Base-by-base conservation (phyloP, 2,329 filamentous ascomycete genomes). In the Endocalyx cinctus region DNA sequence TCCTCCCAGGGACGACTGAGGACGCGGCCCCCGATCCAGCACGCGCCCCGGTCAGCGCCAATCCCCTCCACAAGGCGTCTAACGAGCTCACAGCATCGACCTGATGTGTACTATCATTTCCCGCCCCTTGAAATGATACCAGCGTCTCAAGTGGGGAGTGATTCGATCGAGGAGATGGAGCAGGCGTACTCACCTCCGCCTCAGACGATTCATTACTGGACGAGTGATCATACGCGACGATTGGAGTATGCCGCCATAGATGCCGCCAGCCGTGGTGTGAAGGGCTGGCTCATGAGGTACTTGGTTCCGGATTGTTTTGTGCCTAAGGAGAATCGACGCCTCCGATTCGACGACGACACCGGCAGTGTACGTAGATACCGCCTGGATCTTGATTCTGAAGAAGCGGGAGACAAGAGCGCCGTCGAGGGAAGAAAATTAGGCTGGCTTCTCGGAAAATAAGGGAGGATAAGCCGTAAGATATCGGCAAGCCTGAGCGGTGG, bases 231-330 rank as follows among this genome's bases (percentile, higher is more conserved):
- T 33, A 81, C 77, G 0, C 67, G 78, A 4, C 66, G 76, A 10
- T 64, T 80, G 4, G 78, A 82, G 59, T 82, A 82, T 46, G 78
- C 77, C 0, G 78, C 78, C 35, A 82, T 82, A 25, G 78, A 82
- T 31, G 76, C 77, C 0, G 76, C 77, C 2, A 72, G 68, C 22
- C 65, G 67, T 2, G 78, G 78, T 5, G 63, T 82, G 18, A 70
- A 70, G 43, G 78, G 77, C 10, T 82, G 78, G 71, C 48, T 79
- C 20, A 63, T 72, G 51, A 66, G 69, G 27, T 65, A 73, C 45
- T 53, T 81, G 6, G 63, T 82, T 4, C 78, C 78, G 0, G 74
- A 78, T 39, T 82, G 77, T 55, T 72, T 82, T 35, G 58, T 76
- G 2, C 70, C 76, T 10, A 63, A 62, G 31, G 61, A 63, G 20